These are phyloP conservation scores for Cladosporium cucumerinum DNA, from an alignment of 2,329 filamentous ascomycete genomes.

Conservation along the genomic window DNA sequence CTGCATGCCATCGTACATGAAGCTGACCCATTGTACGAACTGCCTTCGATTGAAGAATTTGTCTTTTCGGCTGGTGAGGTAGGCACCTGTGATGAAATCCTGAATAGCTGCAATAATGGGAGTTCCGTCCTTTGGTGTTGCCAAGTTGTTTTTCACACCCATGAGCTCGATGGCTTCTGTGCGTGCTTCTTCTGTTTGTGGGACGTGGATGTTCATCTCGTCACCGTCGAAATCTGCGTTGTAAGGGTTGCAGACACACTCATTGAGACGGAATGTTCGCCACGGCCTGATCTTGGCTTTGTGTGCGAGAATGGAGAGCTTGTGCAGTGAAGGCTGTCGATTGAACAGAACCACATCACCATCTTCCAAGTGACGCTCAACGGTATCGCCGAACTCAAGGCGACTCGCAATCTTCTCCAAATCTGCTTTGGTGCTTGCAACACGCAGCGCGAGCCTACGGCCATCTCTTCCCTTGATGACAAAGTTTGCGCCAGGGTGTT, in stretches of 20 bases:
- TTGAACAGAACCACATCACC: conserved; percentile 97
- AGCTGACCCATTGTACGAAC: conserved; percentile 86
- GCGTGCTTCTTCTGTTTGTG: conserved; percentile 93
- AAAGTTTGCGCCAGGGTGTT: conserved; percentile 85
- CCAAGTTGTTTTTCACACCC: conserved; percentile 95
- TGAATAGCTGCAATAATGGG: conserved; percentile 99
- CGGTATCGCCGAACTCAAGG: conserved; percentile 77
- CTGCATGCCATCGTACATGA: conserved; percentile 78
- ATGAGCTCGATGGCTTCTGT: conserved; percentile 94
- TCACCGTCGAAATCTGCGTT: conserved; percentile 99
- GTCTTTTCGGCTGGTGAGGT: conserved; percentile 86
- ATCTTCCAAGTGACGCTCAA: conserved; percentile 92
- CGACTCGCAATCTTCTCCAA: conserved; percentile 68
- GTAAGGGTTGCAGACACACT: conserved; percentile 97
- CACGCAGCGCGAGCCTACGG: conserved; percentile 69
- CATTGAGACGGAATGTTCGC: conserved; percentile 93
- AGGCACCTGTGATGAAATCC: conserved; percentile 96
- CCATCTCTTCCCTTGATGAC: conserved; percentile 69
- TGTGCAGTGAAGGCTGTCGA: conserved; percentile 94
- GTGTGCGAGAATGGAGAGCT: conserved; percentile 97
- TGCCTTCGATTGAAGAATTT: conserved; percentile 84
- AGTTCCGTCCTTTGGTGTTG: conserved; percentile 94
- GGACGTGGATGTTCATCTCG: conserved; percentile 98
- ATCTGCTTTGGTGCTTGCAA: conserved; percentile 46
- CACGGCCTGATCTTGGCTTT: conserved; percentile 89